Evolutionary conservation across 2,329 filamentous ascomycete species (phyloP).

Genomic region (Apiospora rasikravindrae): DNA sequence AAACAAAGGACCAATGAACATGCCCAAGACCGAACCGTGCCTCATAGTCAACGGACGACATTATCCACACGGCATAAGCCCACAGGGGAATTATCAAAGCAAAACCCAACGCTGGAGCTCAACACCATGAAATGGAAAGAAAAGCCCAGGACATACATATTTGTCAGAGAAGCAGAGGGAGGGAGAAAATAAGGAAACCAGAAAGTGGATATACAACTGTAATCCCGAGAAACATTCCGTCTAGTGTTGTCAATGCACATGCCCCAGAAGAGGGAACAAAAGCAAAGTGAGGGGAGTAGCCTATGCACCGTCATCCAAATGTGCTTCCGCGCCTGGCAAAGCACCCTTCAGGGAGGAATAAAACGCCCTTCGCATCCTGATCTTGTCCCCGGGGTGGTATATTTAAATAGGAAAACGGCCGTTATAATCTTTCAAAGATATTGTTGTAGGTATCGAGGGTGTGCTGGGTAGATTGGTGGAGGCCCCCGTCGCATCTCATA

Average conservation of each 20-base stretch:
- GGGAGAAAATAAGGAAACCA: background rate
- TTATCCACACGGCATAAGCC: background rate
- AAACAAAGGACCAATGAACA: background rate
- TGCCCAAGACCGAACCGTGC: background rate
- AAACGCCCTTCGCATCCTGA: slow-evolving; percentile 7
- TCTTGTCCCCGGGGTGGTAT: slow-evolving; percentile 1
- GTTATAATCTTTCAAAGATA: slow-evolving; percentile 14
- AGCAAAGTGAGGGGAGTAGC: background rate
- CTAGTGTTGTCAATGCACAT: slow-evolving; percentile 4
- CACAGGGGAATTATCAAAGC: background rate
- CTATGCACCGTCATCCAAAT: background rate
- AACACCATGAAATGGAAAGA: background rate
- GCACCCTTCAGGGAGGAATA: background rate
- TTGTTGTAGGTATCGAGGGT: background rate
- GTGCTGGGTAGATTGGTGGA: slow-evolving; percentile 4
- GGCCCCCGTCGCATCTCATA: background rate
- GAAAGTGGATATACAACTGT: background rate
- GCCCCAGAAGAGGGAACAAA: background rate
- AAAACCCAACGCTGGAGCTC: background rate
- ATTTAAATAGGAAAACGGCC: slow-evolving; percentile 8
- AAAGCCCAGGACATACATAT: background rate
- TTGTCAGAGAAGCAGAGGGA: background rate
- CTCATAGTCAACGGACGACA: background rate
- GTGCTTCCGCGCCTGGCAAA: slow-evolving; percentile 8
- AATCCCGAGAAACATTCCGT: background rate